phyloP scores from a whole-genome alignment of 176 grass and related monocot genomes.

The Zoysia pacifica region DNA sequence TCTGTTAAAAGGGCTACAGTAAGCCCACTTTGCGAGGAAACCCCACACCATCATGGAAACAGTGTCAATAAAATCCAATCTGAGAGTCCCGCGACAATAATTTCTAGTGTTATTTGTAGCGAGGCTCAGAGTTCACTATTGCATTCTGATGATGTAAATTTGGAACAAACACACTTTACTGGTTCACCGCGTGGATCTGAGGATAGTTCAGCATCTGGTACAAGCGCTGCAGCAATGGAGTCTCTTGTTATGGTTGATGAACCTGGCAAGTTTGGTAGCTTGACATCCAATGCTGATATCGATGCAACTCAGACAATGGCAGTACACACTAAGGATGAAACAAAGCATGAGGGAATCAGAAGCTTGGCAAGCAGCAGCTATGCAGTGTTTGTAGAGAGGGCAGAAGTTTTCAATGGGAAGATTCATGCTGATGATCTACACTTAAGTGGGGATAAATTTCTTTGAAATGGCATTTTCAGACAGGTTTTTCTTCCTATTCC shows the following conservation, averaged over 20 bases:
- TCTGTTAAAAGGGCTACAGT: constrained; percentile 52
- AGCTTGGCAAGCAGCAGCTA: constrained; percentile 30
- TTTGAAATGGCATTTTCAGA: constrained; percentile 37
- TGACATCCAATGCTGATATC: constrained; percentile 24
- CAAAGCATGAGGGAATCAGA: constrained; percentile 33
- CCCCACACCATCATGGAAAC: constrained; percentile 35
- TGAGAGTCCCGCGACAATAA: constrained; percentile 13
- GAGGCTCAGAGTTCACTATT: constrained; percentile 20
- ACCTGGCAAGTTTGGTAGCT: constrained; percentile 15
- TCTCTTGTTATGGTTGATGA: constrained; percentile 32
- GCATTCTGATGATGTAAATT: constrained; percentile 30
- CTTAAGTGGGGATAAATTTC: constrained; percentile 30
- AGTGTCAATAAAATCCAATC: constrained; percentile 8
- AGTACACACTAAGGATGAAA: constrained; percentile 23
- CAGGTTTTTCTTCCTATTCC: constrained; percentile 50
- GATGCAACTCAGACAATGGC: not conserved
- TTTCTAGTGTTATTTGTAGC: constrained; percentile 10
- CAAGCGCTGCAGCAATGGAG: constrained; percentile 28
- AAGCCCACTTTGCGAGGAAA: constrained; percentile 41
- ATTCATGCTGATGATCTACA: constrained; percentile 27
- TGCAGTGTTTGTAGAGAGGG: constrained; percentile 38
- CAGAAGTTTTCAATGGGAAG: not conserved
- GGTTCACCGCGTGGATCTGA: constrained; percentile 50
- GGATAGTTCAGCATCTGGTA: constrained; percentile 43
- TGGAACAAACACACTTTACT: constrained; percentile 36